Evolutionary conservation across 129 eudicot genomes (phyloP), one percentile per base, ranked within the genome.

Genomic region (Artemisia tridentata): DNA sequence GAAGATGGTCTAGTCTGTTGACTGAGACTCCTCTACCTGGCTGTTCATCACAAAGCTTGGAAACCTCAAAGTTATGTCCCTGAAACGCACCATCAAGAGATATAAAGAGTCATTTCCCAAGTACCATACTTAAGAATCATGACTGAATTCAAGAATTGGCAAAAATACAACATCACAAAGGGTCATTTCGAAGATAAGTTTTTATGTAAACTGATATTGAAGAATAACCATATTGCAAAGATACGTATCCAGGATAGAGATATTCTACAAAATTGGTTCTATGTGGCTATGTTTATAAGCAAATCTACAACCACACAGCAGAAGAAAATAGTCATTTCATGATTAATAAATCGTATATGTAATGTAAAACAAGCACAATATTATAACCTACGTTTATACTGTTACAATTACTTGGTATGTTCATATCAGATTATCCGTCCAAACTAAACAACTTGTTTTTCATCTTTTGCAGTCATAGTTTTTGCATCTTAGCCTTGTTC

Each of bases 11-110:
- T 63, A 77, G 41, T 49, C 68, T 63, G 72, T 77, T 63, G 76
- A 1, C 21, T 78, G 50, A 52, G 72, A 12, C 53, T 81, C 85
- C 38, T 76, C 81, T 65, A 73, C 85, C 47, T 57, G 73, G 48
- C 78, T 81, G 81, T 71, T 81, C 78, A 81, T 81, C 71, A 76
- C 81, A 72, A 81, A 81, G 80, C 84, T 76, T 31, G 84, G 84
- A 76, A 80, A 80, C 74, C 76, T 68, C 72, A 71, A 64, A 15
- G 81, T 76, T 71, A 76, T 59, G 81, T 81, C 85, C 78, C 85
- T 76, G 78, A 64, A 80, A 59, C 59, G 5, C 78, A 63, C 27
- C 74, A 67, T 68, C 19, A 23, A 62, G 1, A 11, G 11, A 10
- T 15, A 50, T 2, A 31, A 31, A 48, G 18, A 52, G 23, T 25